Conservation (phyloP, 371 early-diverging fungal genomes). For the Umbelopsis sp. region DNA sequence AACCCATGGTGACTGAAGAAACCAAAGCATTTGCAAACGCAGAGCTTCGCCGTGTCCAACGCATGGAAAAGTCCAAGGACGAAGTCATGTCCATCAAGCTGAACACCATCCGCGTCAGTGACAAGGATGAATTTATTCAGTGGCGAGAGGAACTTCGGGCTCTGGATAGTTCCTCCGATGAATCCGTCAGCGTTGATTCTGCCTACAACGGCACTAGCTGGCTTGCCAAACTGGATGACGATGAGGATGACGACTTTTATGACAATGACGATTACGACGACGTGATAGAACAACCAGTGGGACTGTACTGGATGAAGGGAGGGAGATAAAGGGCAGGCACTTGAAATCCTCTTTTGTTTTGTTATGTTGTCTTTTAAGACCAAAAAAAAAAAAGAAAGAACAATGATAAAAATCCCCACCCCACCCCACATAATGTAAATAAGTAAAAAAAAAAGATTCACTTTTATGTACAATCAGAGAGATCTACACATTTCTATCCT, state of each 20-base stretch:
- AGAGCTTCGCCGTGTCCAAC: background rate
- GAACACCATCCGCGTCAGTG: constrained; percentile 9
- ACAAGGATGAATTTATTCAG: constrained; percentile 4
- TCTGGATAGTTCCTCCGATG: background rate
- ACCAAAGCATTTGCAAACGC: background rate
- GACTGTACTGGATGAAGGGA: constrained; percentile 13
- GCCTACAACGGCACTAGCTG: background rate
- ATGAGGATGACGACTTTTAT: background rate
- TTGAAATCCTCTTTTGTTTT: too few species aligned
- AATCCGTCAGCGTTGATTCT: constrained; percentile 2
- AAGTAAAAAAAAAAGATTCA: constrained; percentile 1
- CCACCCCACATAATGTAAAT: background rate
- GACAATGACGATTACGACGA: constrained; percentile 10
- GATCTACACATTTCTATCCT: constrained; percentile 16
- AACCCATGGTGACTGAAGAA: background rate
- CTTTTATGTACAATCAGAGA: constrained; percentile 19
- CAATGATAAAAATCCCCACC: background rate
- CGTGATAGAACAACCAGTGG: constrained; percentile 9
- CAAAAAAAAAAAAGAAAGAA: background rate
- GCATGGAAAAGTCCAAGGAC: background rate
- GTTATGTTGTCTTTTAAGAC: too few species aligned
- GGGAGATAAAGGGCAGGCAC: background rate
- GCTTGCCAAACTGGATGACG: background rate
- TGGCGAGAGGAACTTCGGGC: constrained; percentile 2
- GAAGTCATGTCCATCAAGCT: constrained; percentile 3